These are phyloP conservation scores for Panicum miliaceum DNA, from an alignment of 176 grass and related monocot species.

Conservation along the genomic window DNA sequence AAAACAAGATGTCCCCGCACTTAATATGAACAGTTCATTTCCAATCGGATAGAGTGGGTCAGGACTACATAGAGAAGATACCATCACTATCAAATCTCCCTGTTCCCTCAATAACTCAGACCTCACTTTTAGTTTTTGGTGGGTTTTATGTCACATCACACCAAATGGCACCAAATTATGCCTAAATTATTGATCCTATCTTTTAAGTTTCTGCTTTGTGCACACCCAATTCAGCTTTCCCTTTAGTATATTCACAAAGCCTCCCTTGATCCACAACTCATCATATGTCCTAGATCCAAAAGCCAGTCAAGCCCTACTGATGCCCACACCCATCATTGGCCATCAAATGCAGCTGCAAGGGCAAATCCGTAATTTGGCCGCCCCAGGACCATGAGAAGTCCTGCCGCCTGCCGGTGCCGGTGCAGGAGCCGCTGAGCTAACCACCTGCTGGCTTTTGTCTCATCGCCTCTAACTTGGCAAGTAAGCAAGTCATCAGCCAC, in stretches of 20 bases:
- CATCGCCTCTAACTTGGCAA: conserved; percentile 18
- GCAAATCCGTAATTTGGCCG: not conserved
- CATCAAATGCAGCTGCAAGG: not conserved
- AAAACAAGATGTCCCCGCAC: not conserved
- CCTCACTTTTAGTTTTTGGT: conserved; percentile 24
- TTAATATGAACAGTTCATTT: not conserved
- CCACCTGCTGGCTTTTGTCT: conserved; percentile 7
- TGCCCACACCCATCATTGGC: not conserved
- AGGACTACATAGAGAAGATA: not conserved
- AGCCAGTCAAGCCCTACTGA: not conserved
- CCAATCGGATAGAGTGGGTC: not conserved
- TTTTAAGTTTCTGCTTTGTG: not conserved
- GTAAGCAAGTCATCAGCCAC: conserved; percentile 47
- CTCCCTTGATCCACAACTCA: conserved; percentile 5
- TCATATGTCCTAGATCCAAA: not conserved
- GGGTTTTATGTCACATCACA: conserved; percentile 40
- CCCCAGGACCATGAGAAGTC: not conserved
- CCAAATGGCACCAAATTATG: conserved; percentile 24
- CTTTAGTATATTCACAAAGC: conserved; percentile 40
- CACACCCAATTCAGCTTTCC: not conserved
- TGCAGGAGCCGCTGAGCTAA: conserved; percentile 28
- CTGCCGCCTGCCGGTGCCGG: not conserved
- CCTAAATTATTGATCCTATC: not conserved
- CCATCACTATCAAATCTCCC: not conserved
- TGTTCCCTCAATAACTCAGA: conserved; percentile 3